Percentiles rank a stretch among this genome's conserved stretches.
phyloP scores from a whole-genome alignment of 176 grass and related monocot genomes.

The Panicum miliaceum region DNA sequence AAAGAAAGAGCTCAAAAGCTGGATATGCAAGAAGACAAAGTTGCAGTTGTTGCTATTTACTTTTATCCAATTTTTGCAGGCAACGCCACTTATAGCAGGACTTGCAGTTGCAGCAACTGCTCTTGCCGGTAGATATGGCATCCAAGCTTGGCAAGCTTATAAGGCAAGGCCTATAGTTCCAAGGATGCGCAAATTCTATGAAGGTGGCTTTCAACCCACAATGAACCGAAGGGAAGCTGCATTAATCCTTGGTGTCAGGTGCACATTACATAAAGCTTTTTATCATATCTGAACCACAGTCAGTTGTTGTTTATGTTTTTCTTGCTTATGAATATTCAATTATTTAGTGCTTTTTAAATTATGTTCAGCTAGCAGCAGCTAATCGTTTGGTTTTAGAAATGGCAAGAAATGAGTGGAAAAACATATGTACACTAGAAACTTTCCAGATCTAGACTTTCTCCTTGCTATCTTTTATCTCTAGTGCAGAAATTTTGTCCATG shows the following conservation, averaged over 20 bases:
- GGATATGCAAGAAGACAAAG: neutral
- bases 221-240: conserved; percentile 84
- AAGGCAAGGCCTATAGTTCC: conserved; percentile 82
- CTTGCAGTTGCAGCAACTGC: conserved; percentile 78
- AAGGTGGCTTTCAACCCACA: conserved; percentile 86
- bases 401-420: neutral
- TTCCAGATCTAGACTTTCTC: neutral
- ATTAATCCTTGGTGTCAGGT: conserved; percentile 90
- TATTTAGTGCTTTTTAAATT: neutral
- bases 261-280: conserved; percentile 16
- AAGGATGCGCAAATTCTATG: conserved; percentile 93
- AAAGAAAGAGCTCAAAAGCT: conserved; percentile 14
- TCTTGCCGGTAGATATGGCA: conserved; percentile 67
- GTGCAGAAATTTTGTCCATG: neutral
- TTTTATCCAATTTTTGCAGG: conserved; percentile 49
- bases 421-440: neutral
- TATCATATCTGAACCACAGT: neutral
- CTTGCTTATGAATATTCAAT: neutral
- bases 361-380: neutral
- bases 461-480: neutral
- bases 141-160: conserved; percentile 93
- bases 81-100: conserved; percentile 75
- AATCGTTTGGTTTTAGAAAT: neutral
- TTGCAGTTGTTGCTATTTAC: conserved; percentile 3
- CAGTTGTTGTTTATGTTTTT: neutral